phyloP scores from a whole-genome alignment of 2,329 filamentous ascomycete species.

The Hymenoscyphus occultus region DNA sequence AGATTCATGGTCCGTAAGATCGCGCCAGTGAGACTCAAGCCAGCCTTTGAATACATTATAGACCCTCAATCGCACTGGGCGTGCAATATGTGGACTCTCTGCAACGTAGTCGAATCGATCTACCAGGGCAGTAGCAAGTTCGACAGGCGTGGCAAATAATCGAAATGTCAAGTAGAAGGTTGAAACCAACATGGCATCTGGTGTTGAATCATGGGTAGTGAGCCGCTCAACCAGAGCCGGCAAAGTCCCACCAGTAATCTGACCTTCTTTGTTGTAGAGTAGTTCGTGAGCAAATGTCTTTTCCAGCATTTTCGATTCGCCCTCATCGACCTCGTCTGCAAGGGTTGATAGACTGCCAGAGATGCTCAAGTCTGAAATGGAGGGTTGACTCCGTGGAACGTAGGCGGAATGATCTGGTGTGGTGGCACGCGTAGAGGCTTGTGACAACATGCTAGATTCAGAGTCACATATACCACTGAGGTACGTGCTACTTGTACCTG shows the following conservation, averaged over 20 bases:
- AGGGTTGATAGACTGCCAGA: constrained; percentile 60
- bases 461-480: constrained; percentile 72
- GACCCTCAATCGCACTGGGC: constrained; percentile 81
- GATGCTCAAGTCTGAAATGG: constrained; percentile 65
- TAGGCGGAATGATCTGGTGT: constrained; percentile 63
- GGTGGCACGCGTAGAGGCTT: constrained; percentile 81
- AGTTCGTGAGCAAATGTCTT: constrained; percentile 90
- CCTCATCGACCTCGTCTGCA: constrained; percentile 75
- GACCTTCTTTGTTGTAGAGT: constrained; percentile 89
- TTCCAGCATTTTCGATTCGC: constrained; percentile 81
- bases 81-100: constrained; percentile 70
- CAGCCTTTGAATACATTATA: constrained; percentile 98
- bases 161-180: constrained; percentile 97
- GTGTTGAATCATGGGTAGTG: constrained; percentile 88
- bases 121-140: constrained; percentile 78
- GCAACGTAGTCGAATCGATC: constrained; percentile 90
- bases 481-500: constrained; percentile 75
- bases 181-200: constrained; percentile 86
- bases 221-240: constrained; percentile 90
- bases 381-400: constrained; percentile 49
- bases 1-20: constrained; percentile 74
- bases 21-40: constrained; percentile 93
- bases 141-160: constrained; percentile 78
- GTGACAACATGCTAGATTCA: constrained; percentile 74
- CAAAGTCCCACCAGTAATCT: constrained; percentile 89